These are phyloP conservation scores for Apiospora hydei DNA, from an alignment of 2,329 filamentous ascomycete genomes.

Conservation along the genomic window DNA sequence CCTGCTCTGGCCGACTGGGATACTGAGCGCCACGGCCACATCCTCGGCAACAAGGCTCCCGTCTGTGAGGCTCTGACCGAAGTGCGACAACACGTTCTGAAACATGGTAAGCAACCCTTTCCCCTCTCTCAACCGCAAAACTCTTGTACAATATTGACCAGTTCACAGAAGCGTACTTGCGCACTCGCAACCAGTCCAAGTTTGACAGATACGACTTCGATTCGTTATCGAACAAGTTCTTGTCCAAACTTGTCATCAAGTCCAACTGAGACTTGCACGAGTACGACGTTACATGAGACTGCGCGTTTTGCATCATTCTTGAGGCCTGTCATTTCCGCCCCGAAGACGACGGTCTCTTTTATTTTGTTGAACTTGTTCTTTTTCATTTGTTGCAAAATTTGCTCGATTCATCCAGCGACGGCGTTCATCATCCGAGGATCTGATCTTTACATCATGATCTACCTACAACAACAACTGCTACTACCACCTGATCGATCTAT, in stretches of 20 bases:
- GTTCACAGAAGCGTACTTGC: slow-evolving; percentile 80
- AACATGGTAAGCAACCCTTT: slow-evolving; percentile 76
- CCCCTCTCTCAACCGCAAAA: not conserved
- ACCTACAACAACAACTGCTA: slow-evolving; percentile 33
- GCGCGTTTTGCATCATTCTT: slow-evolving; percentile 16
- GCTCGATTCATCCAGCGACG: slow-evolving; percentile 51
- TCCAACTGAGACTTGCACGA: slow-evolving; percentile 68
- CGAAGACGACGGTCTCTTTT: slow-evolving; percentile 30
- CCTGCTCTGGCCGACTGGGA: slow-evolving; percentile 95
- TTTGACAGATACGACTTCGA: slow-evolving; percentile 95
- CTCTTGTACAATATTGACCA: slow-evolving; percentile 48
- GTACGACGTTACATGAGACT: slow-evolving; percentile 10
- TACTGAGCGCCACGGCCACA: slow-evolving; percentile 85
- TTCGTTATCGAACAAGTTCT: slow-evolving; percentile 94
- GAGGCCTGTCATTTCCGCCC: not conserved
- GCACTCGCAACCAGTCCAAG: slow-evolving; percentile 77
- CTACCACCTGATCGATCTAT: slow-evolving; percentile 36
- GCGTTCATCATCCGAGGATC: slow-evolving; percentile 48
- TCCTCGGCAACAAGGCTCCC: slow-evolving; percentile 88
- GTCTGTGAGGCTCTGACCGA: slow-evolving; percentile 97
- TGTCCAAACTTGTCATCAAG: slow-evolving; percentile 94
- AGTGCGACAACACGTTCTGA: slow-evolving; percentile 88
- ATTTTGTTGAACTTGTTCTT: slow-evolving; percentile 35
- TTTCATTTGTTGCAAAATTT: slow-evolving; percentile 41
- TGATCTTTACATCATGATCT: slow-evolving; percentile 45